phyloP scores from a whole-genome alignment of 2,329 filamentous ascomycete genomes.

The Hymenoscyphus linearis region DNA sequence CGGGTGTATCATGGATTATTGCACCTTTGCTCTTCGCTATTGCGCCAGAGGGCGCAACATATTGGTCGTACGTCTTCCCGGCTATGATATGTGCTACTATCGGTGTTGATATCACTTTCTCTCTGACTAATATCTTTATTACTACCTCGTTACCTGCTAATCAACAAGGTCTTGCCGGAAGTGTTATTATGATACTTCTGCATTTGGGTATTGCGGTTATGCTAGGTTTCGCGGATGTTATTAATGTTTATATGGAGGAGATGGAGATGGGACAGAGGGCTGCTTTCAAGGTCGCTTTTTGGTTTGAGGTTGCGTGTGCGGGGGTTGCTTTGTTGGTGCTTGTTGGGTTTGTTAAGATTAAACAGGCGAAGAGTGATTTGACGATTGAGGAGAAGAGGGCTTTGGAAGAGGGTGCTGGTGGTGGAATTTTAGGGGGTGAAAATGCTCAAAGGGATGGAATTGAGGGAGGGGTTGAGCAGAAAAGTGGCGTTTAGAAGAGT shows the following conservation, averaged over 20 bases:
- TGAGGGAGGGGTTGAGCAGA: neutral
- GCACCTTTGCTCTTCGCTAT: constrained; percentile 50
- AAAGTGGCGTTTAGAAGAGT: neutral
- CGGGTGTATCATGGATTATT: constrained; percentile 46
- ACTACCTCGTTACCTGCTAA: constrained; percentile 63
- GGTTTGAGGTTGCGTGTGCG: constrained; percentile 57
- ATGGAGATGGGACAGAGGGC: constrained; percentile 36
- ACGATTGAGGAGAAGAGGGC: constrained; percentile 50
- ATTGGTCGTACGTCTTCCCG: constrained; percentile 70
- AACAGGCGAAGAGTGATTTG: constrained; percentile 49
- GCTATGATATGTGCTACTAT: constrained; percentile 64
- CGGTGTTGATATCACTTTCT: constrained; percentile 71
- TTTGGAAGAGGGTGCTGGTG: constrained; percentile 16
- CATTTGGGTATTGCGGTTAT: constrained; percentile 69
- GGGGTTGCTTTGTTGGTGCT: constrained; percentile 47
- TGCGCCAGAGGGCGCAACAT: constrained; percentile 36
- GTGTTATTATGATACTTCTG: constrained; percentile 63
- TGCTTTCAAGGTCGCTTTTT: constrained; percentile 62
- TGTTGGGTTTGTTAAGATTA: constrained; percentile 45
- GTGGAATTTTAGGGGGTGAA: neutral
- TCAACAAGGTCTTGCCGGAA: constrained; percentile 67
- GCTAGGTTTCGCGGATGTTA: constrained; percentile 65
- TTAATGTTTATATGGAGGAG: constrained; percentile 39
- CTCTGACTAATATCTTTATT: constrained; percentile 71
- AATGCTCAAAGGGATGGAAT: neutral